A percentile compares a stretch with the other conserved stretches of the same genome.
Conservation (phyloP, 2,329 filamentous ascomycete genomes). For the Talaromyces verruculosus region DNA sequence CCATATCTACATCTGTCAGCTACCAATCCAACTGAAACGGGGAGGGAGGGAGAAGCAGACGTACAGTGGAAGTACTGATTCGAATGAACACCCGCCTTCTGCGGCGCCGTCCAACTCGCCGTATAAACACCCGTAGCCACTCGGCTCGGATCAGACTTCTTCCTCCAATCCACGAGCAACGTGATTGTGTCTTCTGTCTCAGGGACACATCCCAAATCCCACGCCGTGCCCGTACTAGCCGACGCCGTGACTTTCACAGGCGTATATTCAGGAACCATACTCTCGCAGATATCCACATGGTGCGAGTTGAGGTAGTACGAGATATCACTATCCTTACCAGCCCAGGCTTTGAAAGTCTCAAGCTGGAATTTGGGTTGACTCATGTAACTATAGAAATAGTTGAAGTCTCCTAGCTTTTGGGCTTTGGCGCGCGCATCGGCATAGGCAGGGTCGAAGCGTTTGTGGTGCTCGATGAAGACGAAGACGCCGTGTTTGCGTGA, state of each 20-base stretch:
- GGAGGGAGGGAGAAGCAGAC: slow-evolving; percentile 20
- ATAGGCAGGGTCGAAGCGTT: slow-evolving; percentile 92
- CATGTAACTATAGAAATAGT: slow-evolving; percentile 99
- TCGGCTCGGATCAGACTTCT: slow-evolving; percentile 66
- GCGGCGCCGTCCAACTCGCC: slow-evolving; percentile 89
- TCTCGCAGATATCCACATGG: slow-evolving; percentile 89
- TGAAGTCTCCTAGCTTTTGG: slow-evolving; percentile 81
- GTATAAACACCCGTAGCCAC: slow-evolving; percentile 87
- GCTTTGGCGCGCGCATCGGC: slow-evolving; percentile 80
- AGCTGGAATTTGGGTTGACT: slow-evolving; percentile 87
- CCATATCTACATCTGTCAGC: slow-evolving; percentile 59
- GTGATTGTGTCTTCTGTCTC: slow-evolving; percentile 93
- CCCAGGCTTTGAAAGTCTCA: slow-evolving; percentile 94
- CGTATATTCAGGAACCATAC: slow-evolving; percentile 79
- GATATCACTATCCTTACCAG: slow-evolving; percentile 87
- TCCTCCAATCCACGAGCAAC: slow-evolving; percentile 82
- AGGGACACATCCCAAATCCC: slow-evolving; percentile 71
- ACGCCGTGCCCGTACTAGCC: slow-evolving; percentile 76
- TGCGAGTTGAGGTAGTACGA: slow-evolving; percentile 96
- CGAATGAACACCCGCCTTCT: slow-evolving; percentile 89
- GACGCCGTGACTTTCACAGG: slow-evolving; percentile 78
- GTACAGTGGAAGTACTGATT: slow-evolving; percentile 92
- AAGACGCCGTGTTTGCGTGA: slow-evolving; percentile 75
- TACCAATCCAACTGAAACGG: neutral
- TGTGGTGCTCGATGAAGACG: slow-evolving; percentile 94